Conservation (phyloP, 371 early-diverging fungal species). For the Basidiobolus heterosporus region DNA sequence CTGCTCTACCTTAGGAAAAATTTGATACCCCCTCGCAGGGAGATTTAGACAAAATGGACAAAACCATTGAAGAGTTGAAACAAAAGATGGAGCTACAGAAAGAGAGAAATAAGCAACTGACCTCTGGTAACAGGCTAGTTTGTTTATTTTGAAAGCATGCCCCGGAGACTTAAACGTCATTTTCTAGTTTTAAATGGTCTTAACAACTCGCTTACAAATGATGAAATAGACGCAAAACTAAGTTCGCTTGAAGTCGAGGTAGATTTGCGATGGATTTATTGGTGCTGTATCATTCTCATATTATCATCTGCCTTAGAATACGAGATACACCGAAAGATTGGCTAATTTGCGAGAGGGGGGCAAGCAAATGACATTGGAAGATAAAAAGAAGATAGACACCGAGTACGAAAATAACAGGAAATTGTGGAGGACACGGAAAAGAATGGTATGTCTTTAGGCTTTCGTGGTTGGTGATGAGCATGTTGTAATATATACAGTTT, state of each 20-base stretch:
- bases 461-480: background rate
- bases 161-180: background rate
- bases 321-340: constrained; percentile 8
- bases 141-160: background rate
- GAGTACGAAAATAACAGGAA: constrained; percentile 9
- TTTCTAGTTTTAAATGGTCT: constrained; percentile 5
- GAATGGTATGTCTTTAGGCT: constrained; percentile 4
- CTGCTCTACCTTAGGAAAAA: constrained; percentile 6
- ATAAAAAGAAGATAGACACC: constrained; percentile 10
- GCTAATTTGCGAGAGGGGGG: constrained; percentile 6
- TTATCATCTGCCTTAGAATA: constrained; percentile 5
- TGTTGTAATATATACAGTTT: constrained; percentile 5
- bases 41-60: constrained; percentile 11
- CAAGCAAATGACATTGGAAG: constrained; percentile 7
- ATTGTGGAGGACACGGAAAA: constrained; percentile 12
- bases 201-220: constrained; percentile 10
- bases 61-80: constrained; percentile 8
- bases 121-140: constrained; percentile 4
- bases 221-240: constrained; percentile 8
- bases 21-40: constrained; percentile 9
- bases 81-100: constrained; percentile 5
- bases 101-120: constrained; percentile 9
- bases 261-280: background rate
- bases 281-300: background rate
- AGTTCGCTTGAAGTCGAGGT: constrained; percentile 6